Evolutionary conservation across 331 rosid genomes (phyloP).

Genomic region (Stylosanthes scabra): DNA sequence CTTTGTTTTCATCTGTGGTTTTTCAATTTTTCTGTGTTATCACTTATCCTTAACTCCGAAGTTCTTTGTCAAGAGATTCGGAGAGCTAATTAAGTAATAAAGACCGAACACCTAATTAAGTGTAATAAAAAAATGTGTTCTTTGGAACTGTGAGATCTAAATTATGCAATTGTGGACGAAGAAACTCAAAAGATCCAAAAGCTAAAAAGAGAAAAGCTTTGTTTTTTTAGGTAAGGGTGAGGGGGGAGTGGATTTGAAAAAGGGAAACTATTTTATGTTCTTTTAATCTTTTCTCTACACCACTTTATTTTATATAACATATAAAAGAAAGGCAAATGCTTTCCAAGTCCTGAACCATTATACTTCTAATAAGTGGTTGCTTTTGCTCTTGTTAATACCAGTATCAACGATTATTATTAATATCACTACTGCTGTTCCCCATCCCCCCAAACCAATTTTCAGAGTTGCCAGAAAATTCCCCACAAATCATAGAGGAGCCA

Average conservation of each 20-base stretch:
- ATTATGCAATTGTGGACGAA: conserved; percentile 52
- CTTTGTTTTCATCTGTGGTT: conserved; percentile 54
- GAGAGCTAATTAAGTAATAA: conserved; percentile 32
- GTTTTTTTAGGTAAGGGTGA: conserved; percentile 30
- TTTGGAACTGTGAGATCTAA: conserved; percentile 44
- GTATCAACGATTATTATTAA: conserved; percentile 4
- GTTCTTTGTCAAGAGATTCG: conserved; percentile 51
- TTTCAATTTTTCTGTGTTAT: not conserved
- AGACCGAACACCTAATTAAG: not conserved
- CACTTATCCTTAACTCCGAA: conserved; percentile 23
- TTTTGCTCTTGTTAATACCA: conserved; percentile 31
- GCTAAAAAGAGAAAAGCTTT: conserved; percentile 57
- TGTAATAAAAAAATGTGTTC: conserved; percentile 42
- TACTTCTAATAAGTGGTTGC: conserved; percentile 40
- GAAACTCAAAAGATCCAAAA: conserved; percentile 61
- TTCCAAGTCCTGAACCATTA: conserved; percentile 29
- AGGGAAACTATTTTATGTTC: conserved; percentile 61
- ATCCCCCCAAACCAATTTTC: conserved; percentile 15
- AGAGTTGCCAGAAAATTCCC: conserved; percentile 61
- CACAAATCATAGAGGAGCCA: conserved; percentile 59
- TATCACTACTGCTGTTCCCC: not conserved
- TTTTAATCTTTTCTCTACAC: conserved; percentile 48
- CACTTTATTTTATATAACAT: conserved; percentile 41
- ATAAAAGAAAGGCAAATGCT: conserved; percentile 52
- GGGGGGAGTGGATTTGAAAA: conserved; percentile 48